phyloP scores from a whole-genome alignment of 2,329 filamentous ascomycete genomes.

The Phialophora expanda region DNA sequence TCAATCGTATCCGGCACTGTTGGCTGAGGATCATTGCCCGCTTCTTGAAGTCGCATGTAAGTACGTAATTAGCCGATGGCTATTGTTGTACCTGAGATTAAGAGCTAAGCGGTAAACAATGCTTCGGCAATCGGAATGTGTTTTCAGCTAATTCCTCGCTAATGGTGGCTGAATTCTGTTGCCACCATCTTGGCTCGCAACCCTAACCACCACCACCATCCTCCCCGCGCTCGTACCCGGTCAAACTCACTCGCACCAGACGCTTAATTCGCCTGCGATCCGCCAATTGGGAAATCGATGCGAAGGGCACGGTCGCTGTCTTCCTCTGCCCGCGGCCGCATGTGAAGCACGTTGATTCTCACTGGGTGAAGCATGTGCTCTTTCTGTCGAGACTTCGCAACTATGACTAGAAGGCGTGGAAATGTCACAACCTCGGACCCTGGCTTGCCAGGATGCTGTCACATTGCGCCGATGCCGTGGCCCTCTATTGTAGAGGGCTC shows the following conservation, averaged over 20 bases:
- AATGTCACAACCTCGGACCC: no score
- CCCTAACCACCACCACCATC: not conserved
- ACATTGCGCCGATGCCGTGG: not conserved
- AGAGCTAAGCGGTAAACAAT: no score
- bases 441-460: not conserved
- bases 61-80: not conserved
- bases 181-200: not conserved
- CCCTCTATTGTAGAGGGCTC: not conserved
- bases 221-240: not conserved
- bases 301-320: not conserved
- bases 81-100: no score
- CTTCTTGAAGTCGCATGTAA: slow-evolving; percentile 2
- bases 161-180: not conserved
- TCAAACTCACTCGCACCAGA: not conserved
- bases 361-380: not conserved
- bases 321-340: not conserved
- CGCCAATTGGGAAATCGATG: slow-evolving; percentile 6
- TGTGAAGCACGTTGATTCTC: not conserved
- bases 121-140: no score
- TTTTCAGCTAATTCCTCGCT: not conserved
- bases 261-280: not conserved
- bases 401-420: no score
- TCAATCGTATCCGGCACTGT: no score
- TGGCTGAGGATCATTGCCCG: not conserved
- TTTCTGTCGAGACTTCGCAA: not conserved